Evolutionary conservation across 306 rosid species (phyloP).

Genomic region (Cucurbita maxima): DNA sequence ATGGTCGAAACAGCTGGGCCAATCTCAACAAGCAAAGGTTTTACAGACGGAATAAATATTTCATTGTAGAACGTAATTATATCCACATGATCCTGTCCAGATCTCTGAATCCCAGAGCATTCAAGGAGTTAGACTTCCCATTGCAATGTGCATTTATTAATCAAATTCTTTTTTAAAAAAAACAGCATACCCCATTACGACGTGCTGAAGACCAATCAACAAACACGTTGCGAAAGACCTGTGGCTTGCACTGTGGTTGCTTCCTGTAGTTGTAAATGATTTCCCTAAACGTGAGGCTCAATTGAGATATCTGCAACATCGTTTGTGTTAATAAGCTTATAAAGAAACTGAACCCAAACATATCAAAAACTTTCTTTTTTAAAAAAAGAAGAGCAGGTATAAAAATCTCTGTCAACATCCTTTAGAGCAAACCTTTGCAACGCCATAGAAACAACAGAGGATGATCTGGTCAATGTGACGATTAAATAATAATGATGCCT

Average conservation of each 20-base stretch:
- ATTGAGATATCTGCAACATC: conserved; percentile 80
- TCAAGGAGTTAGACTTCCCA: conserved; percentile 16
- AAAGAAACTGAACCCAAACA: conserved; percentile 2
- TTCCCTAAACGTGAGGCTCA: conserved; percentile 72
- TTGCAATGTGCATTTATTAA: neutral
- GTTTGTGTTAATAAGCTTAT: conserved; percentile 10
- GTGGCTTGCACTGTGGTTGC: conserved; percentile 86
- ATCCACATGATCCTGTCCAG: conserved; percentile 75
- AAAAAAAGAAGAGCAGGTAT: too few relatives aligned
- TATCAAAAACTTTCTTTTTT: neutral
- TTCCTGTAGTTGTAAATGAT: conserved; percentile 79
- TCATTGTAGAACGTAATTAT: conserved; percentile 82
- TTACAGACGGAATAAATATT: conserved; percentile 74
- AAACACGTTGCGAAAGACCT: conserved; percentile 88
- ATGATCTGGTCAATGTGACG: conserved; percentile 94
- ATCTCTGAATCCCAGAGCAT: conserved; percentile 41
- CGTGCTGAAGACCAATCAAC: conserved; percentile 64
- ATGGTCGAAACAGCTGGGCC: conserved; percentile 57
- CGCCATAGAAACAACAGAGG: conserved; percentile 90
- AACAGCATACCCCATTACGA: conserved; percentile 47
- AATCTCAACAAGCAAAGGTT: conserved; percentile 76
- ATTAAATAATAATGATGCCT: conserved; percentile 72
- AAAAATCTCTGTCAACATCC: neutral
- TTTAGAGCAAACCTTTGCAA: conserved; percentile 56
- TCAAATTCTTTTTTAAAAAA: neutral